Percentiles rank a stretch among this genome's conserved stretches.
These are phyloP conservation scores for Cupressus sempervirens DNA, from an alignment of 75 land plant species.

Conservation along the genomic window DNA sequence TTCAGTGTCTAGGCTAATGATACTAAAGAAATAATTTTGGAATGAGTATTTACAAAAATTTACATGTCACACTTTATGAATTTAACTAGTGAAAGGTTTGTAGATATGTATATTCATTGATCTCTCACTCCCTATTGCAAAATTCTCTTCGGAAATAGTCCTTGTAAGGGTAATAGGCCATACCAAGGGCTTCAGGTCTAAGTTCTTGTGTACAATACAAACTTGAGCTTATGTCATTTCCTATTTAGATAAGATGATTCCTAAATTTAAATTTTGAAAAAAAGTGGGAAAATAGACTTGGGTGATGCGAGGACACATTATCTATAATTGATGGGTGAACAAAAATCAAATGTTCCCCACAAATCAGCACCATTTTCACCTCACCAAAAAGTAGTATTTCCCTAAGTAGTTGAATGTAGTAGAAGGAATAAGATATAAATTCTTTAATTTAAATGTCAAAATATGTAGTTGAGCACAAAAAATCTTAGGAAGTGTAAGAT, in stretches of 20 bases:
- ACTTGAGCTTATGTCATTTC: background rate
- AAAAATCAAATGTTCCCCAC: background rate
- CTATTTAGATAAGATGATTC: background rate
- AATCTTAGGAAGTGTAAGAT: background rate
- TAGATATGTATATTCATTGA: background rate
- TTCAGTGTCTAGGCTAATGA: background rate
- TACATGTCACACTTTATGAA: background rate
- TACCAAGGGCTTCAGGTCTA: background rate
- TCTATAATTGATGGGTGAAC: background rate
- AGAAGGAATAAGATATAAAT: background rate
- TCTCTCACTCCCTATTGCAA: background rate
- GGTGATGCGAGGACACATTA: background rate
- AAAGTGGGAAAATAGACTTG: background rate
- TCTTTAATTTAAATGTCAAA: background rate
- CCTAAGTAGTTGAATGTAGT: background rate
- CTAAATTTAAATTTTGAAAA: background rate
- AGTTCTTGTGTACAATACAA: background rate
- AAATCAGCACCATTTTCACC: background rate
- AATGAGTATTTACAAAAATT: background rate
- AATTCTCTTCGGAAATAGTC: background rate
- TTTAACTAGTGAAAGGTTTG: background rate
- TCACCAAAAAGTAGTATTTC: background rate
- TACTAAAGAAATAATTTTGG: background rate
- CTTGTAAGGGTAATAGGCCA: background rate
- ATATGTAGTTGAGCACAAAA: too few relatives aligned